Evolutionary conservation across 139 green algal genomes (phyloP), one percentile per base, ranked within the genome.

Genomic region (Klebsormidium nitens): DNA sequence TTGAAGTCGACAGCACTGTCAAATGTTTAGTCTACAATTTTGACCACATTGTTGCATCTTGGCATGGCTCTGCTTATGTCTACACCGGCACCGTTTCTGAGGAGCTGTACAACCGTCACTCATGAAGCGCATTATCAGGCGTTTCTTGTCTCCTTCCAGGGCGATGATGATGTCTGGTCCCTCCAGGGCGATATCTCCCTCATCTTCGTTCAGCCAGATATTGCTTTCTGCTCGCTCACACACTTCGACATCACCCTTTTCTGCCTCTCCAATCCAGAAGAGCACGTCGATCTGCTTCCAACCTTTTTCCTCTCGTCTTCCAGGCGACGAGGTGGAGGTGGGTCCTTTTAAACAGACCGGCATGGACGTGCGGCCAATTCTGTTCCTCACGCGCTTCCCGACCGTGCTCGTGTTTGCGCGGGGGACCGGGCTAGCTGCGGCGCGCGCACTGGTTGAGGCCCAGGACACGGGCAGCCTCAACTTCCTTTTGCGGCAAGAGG

Each of bases 321-420:
- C 62, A 74, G 71, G 63, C 44, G 73, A 23, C 19, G 35, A 69
- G 55, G 3, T 80, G 17, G 58, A 73, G 48, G 19, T 78, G 26
- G 73, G 73, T 29, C 0, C 73, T 17, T 80, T 80, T 36, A n/a
- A 78, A 19, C 23, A 19, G 36, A 46, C 19, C 17, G 73, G 67
- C 17, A 44, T 80, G 66, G 56, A 77, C 37, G 31, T 80, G 34
- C 23, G 46, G 69, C 69, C 73, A 31, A 63, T 77, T 23, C 36
- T 78, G 66, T 80, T 78, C 60, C 29, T 80, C 28, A 35, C 66
- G 34, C 66, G 72, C 19, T 78, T 64, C 32, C 66, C 66, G 23
- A 80, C 61, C 17, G 23, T 80, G 28, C 69, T 80, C 31, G 64
- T 80, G 23, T 80, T 80, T 32, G 69, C 73, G 0, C 3, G 31